phyloP scores from a whole-genome alignment of 2,329 filamentous ascomycete species.

The Periconia digitata region DNA sequence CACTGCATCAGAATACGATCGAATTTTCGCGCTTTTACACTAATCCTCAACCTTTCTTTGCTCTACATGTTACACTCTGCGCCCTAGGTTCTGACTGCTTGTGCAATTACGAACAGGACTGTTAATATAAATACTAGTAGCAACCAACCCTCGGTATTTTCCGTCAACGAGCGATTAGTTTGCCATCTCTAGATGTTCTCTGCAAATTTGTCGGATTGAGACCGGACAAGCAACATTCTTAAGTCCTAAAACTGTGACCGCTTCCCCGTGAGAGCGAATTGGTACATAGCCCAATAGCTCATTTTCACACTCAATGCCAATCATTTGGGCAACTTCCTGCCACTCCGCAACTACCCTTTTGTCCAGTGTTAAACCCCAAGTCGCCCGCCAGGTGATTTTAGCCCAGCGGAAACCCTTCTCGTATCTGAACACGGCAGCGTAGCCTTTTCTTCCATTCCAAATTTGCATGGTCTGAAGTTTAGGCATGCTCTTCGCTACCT shows the following conservation, averaged over 20 bases:
- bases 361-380: conserved; percentile 7
- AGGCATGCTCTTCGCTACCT: conserved; percentile 7
- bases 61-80: no score
- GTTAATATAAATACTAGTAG: no score
- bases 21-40: no score
- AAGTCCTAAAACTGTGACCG: conserved; percentile 11
- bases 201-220: conserved; percentile 12
- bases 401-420: neutral
- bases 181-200: conserved; percentile 9
- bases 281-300: neutral
- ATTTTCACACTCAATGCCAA: neutral
- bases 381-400: conserved; percentile 7
- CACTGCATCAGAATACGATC: no score
- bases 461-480: conserved; percentile 8
- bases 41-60: no score
- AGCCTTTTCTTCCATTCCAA: conserved; percentile 9
- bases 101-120: no score
- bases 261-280: conserved; percentile 11
- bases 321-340: neutral
- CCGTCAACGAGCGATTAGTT: neutral
- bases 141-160: neutral
- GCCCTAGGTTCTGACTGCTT: no score
- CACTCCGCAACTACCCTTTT: neutral
- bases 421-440: conserved; percentile 9
- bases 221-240: conserved; percentile 13